Evolutionary conservation across 2,329 filamentous ascomycete species (phyloP), one percentile per base, ranked within the genome.

Genomic region (Nothomitra cinnamomea): DNA sequence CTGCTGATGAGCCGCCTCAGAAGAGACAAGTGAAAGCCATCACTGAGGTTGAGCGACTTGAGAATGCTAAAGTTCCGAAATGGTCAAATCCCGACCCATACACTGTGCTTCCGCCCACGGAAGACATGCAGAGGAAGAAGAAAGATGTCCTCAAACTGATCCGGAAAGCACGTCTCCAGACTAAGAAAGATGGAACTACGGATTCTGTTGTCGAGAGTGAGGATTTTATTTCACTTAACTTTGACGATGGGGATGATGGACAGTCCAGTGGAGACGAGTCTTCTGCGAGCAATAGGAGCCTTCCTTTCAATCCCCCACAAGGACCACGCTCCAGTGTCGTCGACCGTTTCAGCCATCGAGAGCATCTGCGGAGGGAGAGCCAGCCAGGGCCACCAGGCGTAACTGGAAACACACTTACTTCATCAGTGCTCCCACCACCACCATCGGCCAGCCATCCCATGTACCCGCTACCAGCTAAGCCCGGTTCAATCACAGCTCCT

Each of bases 31-130:
- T 15, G 7, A 19, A 28, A 10, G 22, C 47, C 6, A 15, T 19
- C 13, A 52, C 10, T 19, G 32, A 21, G 22, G 41, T 24, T 59
- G 10, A 62, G 22, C 57, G 57, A 28, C 53, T 55, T 4, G 55
- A 55, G 12, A 51, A 56, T 35, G 50, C 60, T 13, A 59, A 61
- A 53, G 67, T 65, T 3, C 87, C 88, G 2, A 88, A 85, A 65
- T 96, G 90, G 90, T 95, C 88, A 3, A 96, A 96, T 60, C 89
- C 90, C 2, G 90, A 96, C 64, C 88, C 89, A 0, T 95, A 96
- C 67, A 94, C 87, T 4, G 85, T 80, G 1, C 72, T 95, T 8
- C 90, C 90, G 7, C 88, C 87, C 5, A 78, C 82, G 0, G 84
- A 89, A 58, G 83, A 88, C 53, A 73, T 72, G 3, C 74, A 78